Evolutionary conservation across 208 protist genomes (phyloP).

Genomic region (Crithidia expoeki): DNA sequence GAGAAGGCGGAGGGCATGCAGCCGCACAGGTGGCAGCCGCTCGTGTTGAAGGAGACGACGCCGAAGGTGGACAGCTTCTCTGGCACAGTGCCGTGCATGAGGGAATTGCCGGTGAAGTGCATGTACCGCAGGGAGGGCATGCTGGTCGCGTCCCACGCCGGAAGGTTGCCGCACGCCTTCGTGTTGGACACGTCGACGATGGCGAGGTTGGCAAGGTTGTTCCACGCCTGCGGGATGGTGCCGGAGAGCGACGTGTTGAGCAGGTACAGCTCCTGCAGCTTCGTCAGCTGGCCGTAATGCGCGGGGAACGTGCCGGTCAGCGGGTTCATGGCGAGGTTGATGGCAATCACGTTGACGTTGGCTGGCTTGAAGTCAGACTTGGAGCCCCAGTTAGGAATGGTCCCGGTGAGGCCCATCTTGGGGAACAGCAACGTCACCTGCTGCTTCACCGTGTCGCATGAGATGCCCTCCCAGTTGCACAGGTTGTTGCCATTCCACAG

Average conservation of each 20-base stretch:
- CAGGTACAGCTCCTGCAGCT: constrained; percentile 37
- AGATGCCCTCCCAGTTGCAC: constrained; percentile 47
- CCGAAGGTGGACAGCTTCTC: constrained; percentile 31
- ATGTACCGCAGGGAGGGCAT: constrained; percentile 32
- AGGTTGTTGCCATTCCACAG: constrained; percentile 47
- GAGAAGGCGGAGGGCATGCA: constrained; percentile 30
- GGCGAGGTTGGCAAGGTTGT: constrained; percentile 28
- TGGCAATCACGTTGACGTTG: constrained; percentile 28
- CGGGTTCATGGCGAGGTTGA: constrained; percentile 36
- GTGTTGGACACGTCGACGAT: constrained; percentile 39
- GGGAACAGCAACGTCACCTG: constrained; percentile 28
- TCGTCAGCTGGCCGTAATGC: constrained; percentile 31
- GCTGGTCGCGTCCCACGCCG: constrained; percentile 28
- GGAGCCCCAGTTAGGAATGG: constrained; percentile 27
- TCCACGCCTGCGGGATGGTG: constrained; percentile 45
- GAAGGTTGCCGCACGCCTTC: constrained; percentile 42
- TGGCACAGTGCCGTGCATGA: constrained; percentile 38
- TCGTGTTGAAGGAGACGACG: constrained; percentile 25
- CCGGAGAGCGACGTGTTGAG: constrained; percentile 32
- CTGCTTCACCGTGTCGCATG: constrained; percentile 36
- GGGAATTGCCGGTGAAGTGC: constrained; percentile 26
- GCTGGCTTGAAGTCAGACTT: constrained; percentile 21
- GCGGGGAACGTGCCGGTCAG: constrained; percentile 36
- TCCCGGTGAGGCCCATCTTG: constrained; percentile 32
- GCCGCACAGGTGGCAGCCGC: constrained; percentile 35